Evolutionary conservation across 1,284 basidiomycete species (phyloP).

Genomic region (Vanrija sp.): DNA sequence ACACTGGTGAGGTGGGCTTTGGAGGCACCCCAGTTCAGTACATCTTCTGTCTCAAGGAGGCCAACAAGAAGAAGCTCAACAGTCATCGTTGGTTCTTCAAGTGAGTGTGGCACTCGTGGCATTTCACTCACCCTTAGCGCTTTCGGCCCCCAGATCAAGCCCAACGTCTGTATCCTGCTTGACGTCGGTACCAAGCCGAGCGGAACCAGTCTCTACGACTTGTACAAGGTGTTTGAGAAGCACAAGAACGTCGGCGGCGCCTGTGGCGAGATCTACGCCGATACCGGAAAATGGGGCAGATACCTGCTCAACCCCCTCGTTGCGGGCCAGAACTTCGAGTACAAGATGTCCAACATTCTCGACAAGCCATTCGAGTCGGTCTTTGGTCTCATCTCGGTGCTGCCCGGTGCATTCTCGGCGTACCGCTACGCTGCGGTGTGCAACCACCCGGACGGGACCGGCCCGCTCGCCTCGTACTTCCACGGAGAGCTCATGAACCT

Average conservation of each 20-base stretch:
- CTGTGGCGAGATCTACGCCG: constrained; percentile 89
- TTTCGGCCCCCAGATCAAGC: constrained; percentile 79
- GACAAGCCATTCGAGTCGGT: constrained; percentile 91
- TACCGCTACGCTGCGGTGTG: constrained; percentile 81
- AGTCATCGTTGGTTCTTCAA: constrained; percentile 97
- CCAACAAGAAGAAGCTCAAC: constrained; percentile 94
- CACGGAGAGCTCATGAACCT: constrained; percentile 78
- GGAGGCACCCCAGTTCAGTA: constrained; percentile 84
- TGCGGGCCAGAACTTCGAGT: constrained; percentile 84
- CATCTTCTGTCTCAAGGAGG: constrained; percentile 84
- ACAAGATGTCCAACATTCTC: constrained; percentile 78
- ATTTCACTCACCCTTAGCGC: constrained; percentile 50
- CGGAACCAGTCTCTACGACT: constrained; percentile 86
- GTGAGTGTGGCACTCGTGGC: background rate
- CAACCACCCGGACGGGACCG: constrained; percentile 75
- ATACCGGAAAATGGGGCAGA: constrained; percentile 71
- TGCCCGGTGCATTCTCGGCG: constrained; percentile 82
- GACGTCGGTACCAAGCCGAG: constrained; percentile 94
- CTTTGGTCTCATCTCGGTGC: constrained; percentile 85
- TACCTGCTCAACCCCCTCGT: constrained; percentile 83
- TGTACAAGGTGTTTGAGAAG: constrained; percentile 70
- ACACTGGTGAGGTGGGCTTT: constrained; percentile 77
- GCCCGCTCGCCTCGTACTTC: constrained; percentile 86
- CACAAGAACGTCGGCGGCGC: constrained; percentile 88
- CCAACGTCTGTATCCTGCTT: constrained; percentile 71